Percentiles rank a stretch among this genome's conserved stretches.
Evolutionary conservation across 192 early-diverging fungal species (phyloP).

Genomic region (Mortierella antarctica): DNA sequence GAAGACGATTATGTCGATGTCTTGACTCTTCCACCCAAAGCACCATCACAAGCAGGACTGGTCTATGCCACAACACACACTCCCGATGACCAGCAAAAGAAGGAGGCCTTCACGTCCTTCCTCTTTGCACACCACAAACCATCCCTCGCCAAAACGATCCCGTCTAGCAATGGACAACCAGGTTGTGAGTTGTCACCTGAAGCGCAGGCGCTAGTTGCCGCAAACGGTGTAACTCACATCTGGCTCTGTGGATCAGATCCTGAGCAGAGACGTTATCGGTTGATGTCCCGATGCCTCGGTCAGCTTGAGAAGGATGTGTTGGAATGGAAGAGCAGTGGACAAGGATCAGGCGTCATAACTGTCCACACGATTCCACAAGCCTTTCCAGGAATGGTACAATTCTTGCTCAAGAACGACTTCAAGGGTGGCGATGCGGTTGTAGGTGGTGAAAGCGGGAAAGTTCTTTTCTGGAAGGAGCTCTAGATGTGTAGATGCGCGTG

Average conservation of each 20-base stretch:
- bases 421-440: conserved; percentile 26
- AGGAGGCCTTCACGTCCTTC: conserved; percentile 37
- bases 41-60: conserved; percentile 22
- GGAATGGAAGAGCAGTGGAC: conserved; percentile 30
- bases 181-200: not conserved
- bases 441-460: conserved; percentile 31
- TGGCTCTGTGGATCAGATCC: conserved; percentile 52
- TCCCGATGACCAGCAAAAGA: not conserved
- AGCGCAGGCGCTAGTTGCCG: conserved; percentile 11
- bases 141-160: conserved; percentile 18
- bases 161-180: not conserved
- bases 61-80: conserved; percentile 29
- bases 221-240: conserved; percentile 36
- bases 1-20: conserved; percentile 28
- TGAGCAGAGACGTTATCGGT: conserved; percentile 23
- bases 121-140: conserved; percentile 34
- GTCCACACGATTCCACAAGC: conserved; percentile 41
- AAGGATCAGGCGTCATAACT: conserved; percentile 38
- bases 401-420: conserved; percentile 41
- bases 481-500: not conserved
- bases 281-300: conserved; percentile 25
- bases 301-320: conserved; percentile 35
- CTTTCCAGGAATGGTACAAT: conserved; percentile 51
- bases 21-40: conserved; percentile 15
- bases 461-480: conserved; percentile 39